These are phyloP conservation scores for Xylaria sp. DNA, from an alignment of 2,329 filamentous ascomycete genomes.

Conservation along the genomic window DNA sequence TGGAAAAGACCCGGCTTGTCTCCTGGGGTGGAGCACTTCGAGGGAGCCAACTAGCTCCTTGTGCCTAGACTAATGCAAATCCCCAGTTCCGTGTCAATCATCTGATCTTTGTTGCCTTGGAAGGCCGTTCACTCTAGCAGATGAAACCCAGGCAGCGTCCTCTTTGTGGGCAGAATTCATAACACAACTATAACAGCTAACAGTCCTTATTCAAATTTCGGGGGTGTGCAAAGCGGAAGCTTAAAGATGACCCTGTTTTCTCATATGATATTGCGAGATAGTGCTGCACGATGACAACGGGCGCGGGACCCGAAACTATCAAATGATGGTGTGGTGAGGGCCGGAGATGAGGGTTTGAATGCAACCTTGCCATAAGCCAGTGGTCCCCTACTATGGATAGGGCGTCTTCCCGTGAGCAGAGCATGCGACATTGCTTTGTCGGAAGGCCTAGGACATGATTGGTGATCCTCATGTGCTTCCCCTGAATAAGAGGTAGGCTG, in stretches of 20 bases:
- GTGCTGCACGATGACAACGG: constrained; percentile 31
- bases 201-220: not conserved
- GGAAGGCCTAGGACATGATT: constrained; percentile 31
- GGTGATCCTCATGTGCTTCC: constrained; percentile 31
- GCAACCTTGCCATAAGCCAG: constrained; percentile 33
- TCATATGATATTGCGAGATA: constrained; percentile 25
- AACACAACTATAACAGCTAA: not conserved
- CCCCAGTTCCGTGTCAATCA: constrained; percentile 3
- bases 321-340: constrained; percentile 40
- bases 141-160: not conserved
- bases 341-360: constrained; percentile 32
- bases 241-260: constrained; percentile 8
- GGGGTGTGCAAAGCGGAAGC: not conserved
- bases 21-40: constrained; percentile 1
- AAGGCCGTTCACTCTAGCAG: not conserved
- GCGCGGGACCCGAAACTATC: constrained; percentile 37
- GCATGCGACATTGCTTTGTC: constrained; percentile 26
- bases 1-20: constrained; percentile 3
- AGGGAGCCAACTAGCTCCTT: not conserved
- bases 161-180: not conserved
- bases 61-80: constrained; percentile 8
- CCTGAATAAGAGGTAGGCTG: constrained; percentile 32
- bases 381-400: constrained; percentile 18
- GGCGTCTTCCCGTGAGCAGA: constrained; percentile 27
- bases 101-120: constrained; percentile 11